Base-by-base conservation (phyloP, 495 filamentous ascomycete species). In the Penicillium herquei region DNA sequence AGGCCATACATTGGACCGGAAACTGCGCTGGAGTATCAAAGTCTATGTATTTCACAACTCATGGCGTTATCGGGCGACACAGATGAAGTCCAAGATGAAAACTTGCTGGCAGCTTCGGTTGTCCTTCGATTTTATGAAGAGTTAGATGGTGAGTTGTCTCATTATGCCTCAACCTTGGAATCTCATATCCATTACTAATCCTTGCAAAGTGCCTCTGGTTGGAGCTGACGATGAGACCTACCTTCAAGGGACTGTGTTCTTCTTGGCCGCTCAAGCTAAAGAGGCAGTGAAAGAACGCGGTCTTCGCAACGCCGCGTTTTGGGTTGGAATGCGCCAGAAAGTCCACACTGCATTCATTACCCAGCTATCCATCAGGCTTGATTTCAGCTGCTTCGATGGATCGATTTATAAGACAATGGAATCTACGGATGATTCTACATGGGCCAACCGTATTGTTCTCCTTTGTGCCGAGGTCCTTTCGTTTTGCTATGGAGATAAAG, bases 91-190 rank as follows among this genome's bases (percentile, higher is more conserved):
- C 48, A 52, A n/a, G 56, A 68, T 51, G 62, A 65, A 39, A 64
- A 62, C 17, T 58, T 70, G 6, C 56, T 70, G 0, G 61, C 62
- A 9, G 63, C 67, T 9, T 62, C 60, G 8, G 65, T 68, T 11
- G 61, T 66, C 6, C 50, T 68, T 35, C 62, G 67, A 18, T 68
- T 70, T 54, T 70, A 70, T 26, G 67, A 70, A 43, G 63, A 70
- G 35, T 34, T 65, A n/a, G 62, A 67, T 32, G 49, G 61, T 67
- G 14, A 49, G 58, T 52, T n/a, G 43, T 14, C 12, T 17, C 40
- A 14, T 21, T 43, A 39, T 12, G 37, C 1, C 9, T 21, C 9
- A 52, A 11, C 7, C 34, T 2, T 37, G 8, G 6, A 18, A 42
- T 14, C 18, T 41, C 21, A 39, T 37, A 1, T 37, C 9, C 2